Evolutionary conservation across 1,284 basidiomycete genomes (phyloP).

Genomic region (Ustilago sp.): DNA sequence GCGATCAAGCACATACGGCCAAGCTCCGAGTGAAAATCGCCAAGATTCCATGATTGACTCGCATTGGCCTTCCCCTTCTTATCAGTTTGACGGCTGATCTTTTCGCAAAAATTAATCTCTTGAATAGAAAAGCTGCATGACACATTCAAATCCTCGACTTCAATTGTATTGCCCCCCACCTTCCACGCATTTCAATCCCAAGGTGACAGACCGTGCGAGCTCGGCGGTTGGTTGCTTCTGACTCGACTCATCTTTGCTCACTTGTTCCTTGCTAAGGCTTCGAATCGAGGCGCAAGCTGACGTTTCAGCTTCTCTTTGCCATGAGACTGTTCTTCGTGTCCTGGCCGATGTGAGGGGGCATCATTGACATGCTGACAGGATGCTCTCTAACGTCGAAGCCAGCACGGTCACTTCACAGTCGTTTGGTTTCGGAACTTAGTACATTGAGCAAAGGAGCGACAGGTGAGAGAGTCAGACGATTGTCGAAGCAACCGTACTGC

Average conservation of each 20-base stretch:
- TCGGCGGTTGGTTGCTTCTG: conserved; percentile 11
- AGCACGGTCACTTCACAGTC: background rate
- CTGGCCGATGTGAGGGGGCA: background rate
- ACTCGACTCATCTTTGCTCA: conserved; percentile 15
- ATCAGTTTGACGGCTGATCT: conserved; percentile 37
- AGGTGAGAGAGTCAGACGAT: background rate
- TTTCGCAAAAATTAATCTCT: background rate
- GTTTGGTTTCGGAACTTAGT: background rate
- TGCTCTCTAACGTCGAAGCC: background rate
- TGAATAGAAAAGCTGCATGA: background rate
- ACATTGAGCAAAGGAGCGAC: conserved; percentile 1
- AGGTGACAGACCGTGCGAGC: conserved; percentile 15
- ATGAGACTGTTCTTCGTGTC: too few species aligned
- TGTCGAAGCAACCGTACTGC: conserved; percentile 5
- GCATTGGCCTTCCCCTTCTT: conserved; percentile 9
- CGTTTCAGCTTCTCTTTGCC: background rate
- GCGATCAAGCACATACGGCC: conserved; percentile 8
- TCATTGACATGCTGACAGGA: background rate
- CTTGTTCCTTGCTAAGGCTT: background rate
- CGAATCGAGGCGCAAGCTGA: background rate
- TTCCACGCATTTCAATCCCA: conserved; percentile 14
- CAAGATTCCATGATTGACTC: background rate
- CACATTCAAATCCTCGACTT: background rate
- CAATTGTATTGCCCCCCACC: conserved; percentile 18
- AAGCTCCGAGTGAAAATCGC: conserved; percentile 16